phyloP scores from a whole-genome alignment of 768 basidiomycete genomes.

The Podaxis mareebaensis region DNA sequence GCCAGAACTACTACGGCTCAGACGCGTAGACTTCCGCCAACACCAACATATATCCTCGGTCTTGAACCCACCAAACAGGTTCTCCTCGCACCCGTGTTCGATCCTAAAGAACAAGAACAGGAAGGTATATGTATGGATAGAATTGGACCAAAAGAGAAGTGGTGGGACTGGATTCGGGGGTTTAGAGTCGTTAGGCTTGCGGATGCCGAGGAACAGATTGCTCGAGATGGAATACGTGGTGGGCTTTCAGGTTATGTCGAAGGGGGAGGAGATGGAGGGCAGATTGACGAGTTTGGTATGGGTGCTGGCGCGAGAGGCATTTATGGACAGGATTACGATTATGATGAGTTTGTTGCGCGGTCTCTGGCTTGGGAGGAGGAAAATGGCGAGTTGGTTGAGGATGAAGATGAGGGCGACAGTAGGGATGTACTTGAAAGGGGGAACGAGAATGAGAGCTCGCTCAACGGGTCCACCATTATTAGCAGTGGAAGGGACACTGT shows the following conservation, averaged over 20 bases:
- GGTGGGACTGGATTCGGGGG: constrained; percentile 6
- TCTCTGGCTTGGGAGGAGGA: constrained; percentile 1
- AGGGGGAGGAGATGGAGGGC: neutral
- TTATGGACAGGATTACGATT: neutral
- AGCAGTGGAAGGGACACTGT: too few relatives aligned
- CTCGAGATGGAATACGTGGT: neutral
- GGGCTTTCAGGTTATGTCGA: neutral
- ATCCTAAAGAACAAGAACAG: neutral
- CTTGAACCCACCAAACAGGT: neutral
- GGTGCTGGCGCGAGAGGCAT: neutral
- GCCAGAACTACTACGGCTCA: neutral
- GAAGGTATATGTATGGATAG: neutral
- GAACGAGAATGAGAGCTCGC: too few relatives aligned
- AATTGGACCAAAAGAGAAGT: constrained; percentile 1
- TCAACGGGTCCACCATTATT: too few relatives aligned
- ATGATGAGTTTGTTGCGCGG: constrained; percentile 3
- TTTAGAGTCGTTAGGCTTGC: neutral
- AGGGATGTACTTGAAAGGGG: neutral
- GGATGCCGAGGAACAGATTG: neutral
- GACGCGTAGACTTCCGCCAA: neutral
- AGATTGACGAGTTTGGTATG: neutral
- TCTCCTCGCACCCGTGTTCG: constrained; percentile 6
- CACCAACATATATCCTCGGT: constrained; percentile 9
- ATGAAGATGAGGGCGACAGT: neutral
- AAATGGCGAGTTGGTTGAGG: neutral